Evolutionary conservation across 2,329 filamentous ascomycete species (phyloP).

Genomic region (Cercospora sp.): DNA sequence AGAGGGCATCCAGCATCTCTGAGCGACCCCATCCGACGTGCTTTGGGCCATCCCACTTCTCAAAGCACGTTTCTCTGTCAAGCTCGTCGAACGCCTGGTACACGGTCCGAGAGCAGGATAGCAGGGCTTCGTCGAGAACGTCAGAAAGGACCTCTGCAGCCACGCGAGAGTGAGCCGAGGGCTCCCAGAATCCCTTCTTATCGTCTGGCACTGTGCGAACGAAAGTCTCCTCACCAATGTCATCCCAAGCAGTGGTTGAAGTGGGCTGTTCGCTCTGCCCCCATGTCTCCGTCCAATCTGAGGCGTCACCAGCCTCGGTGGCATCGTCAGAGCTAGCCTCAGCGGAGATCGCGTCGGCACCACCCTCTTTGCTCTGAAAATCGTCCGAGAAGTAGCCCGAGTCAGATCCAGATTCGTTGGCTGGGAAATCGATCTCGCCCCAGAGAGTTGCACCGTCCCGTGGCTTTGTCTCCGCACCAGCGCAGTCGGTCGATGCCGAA

Average conservation of each 20-base stretch:
- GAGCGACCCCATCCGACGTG: neutral
- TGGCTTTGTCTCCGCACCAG: neutral
- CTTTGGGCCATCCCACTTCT: conserved; percentile 1
- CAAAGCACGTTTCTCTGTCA: neutral
- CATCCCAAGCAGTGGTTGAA: neutral
- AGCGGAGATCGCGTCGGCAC: conserved; percentile 1
- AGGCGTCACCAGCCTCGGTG: neutral
- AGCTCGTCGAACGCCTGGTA: neutral
- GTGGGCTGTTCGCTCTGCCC: neutral
- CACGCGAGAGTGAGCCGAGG: neutral
- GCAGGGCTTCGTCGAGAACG: neutral
- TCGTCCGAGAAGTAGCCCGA: neutral
- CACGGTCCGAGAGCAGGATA: neutral
- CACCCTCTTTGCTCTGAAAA: neutral
- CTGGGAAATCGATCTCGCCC: neutral
- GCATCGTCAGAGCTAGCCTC: conserved; percentile 4
- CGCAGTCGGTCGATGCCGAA: neutral
- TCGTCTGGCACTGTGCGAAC: neutral
- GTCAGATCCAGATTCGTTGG: neutral
- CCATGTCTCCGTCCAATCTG: neutral
- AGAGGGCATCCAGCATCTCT: neutral
- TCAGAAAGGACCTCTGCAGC: neutral
- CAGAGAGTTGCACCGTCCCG: neutral
- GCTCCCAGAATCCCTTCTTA: neutral
- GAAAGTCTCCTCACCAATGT: neutral